A percentile compares a stretch with the other conserved stretches of the same genome.
phyloP scores from a whole-genome alignment of 805 yeast species.

The Candida yuanshanica region DNA sequence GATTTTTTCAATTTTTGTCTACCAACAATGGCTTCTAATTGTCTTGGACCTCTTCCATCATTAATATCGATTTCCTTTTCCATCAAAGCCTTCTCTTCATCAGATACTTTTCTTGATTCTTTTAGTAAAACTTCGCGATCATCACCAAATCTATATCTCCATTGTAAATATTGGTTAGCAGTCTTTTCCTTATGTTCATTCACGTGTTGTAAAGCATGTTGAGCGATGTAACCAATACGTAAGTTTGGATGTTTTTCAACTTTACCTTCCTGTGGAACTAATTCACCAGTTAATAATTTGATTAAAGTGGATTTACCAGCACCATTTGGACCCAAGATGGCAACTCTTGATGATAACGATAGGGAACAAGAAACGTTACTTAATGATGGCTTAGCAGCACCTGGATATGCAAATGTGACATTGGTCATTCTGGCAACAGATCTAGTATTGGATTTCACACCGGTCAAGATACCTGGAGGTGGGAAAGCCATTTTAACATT shows the following conservation, averaged over 20 bases:
- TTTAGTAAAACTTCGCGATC: slow-evolving; percentile 94
- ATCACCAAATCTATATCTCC: slow-evolving; percentile 98
- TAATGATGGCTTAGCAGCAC: slow-evolving; percentile 79
- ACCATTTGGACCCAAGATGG: slow-evolving; percentile 96
- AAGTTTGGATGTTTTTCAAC: slow-evolving; percentile 97
- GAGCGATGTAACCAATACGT: slow-evolving; percentile 98
- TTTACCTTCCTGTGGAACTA: slow-evolving; percentile 77
- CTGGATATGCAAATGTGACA: slow-evolving; percentile 88
- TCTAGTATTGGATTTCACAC: slow-evolving; percentile 91
- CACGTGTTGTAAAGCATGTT: slow-evolving; percentile 96
- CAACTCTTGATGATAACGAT: slow-evolving; percentile 93
- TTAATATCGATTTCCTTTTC: slow-evolving; percentile 68
- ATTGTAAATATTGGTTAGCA: slow-evolving; percentile 94
- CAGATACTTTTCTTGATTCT: slow-evolving; percentile 84
- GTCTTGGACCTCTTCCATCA: slow-evolving; percentile 86
- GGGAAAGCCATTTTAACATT: slow-evolving; percentile 97
- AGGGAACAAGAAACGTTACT: slow-evolving; percentile 80
- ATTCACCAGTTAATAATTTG: slow-evolving; percentile 88
- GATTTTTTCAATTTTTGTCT: slow-evolving; percentile 94
- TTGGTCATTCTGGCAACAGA: slow-evolving; percentile 84
- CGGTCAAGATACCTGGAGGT: slow-evolving; percentile 95
- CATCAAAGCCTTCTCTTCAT: slow-evolving; percentile 74
- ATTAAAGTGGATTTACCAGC: slow-evolving; percentile 97
- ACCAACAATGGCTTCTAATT: slow-evolving; percentile 91
- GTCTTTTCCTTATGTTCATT: slow-evolving; percentile 97